A percentile compares a stretch with the other conserved stretches of the same genome.
Conservation (phyloP, 2,329 filamentous ascomycete genomes). For the Ceratocystis cacaofunesta region DNA sequence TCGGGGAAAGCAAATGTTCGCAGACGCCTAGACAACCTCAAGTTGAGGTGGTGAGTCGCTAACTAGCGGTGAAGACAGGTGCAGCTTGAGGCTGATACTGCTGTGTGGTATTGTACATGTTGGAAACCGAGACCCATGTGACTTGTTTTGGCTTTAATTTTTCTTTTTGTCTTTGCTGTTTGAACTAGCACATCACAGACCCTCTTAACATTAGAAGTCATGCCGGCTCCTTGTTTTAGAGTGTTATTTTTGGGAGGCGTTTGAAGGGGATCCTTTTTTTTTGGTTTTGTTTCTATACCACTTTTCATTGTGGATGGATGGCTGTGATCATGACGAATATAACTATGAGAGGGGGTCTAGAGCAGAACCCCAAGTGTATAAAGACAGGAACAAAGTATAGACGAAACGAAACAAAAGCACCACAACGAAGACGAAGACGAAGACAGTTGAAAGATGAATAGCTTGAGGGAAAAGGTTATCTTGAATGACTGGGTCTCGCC, state of each 20-base stretch:
- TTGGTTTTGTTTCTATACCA: conserved; percentile 1
- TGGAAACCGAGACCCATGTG: not conserved
- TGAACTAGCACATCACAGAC: not conserved
- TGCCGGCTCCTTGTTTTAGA: not conserved
- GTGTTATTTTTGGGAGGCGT: conserved; percentile 4
- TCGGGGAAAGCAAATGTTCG: conserved; percentile 11
- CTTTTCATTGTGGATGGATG: not conserved
- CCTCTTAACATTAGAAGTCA: not conserved
- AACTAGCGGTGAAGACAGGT: not conserved
- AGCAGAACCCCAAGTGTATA: not conserved
- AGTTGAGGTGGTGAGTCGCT: not conserved
- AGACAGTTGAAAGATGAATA: not conserved
- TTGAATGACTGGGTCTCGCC: not conserved
- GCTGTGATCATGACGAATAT: not conserved
- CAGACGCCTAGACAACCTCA: not conserved
- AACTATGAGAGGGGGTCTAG: not conserved
- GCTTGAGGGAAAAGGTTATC: not conserved
- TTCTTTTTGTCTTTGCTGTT: conserved; percentile 5
- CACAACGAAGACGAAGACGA: not conserved
- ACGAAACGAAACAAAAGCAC: not conserved
- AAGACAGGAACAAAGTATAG: not conserved
- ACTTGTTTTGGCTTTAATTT: not conserved
- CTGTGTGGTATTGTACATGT: not conserved
- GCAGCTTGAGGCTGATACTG: not conserved
- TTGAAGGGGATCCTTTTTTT: conserved; percentile 3